These are phyloP conservation scores for Dothideomycetes sp. DNA, from an alignment of 2,329 filamentous ascomycete species.

Conservation along the genomic window DNA sequence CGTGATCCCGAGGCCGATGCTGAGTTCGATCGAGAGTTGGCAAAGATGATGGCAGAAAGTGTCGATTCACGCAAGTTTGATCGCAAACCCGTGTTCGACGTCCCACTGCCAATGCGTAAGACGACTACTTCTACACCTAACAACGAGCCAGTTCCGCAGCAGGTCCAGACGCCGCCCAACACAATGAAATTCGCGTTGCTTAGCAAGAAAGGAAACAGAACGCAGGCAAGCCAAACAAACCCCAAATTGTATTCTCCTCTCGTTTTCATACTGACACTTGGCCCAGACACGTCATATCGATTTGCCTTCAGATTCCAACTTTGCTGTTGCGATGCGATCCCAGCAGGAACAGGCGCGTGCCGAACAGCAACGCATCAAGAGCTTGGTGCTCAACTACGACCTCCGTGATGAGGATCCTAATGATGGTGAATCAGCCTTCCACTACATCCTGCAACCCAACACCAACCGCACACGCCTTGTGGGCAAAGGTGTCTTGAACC, in stretches of 20 bases:
- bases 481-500: conserved; percentile 26
- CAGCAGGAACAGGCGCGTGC: conserved; percentile 92
- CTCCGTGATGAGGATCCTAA: conserved; percentile 68
- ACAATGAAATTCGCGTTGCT: conserved; percentile 97
- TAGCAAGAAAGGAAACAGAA: conserved; percentile 91
- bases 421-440: conserved; percentile 53
- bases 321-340: conserved; percentile 90
- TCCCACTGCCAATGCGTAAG: conserved; percentile 81
- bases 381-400: conserved; percentile 91
- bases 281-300: conserved; percentile 79
- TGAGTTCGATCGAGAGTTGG: conserved; percentile 95
- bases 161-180: conserved; percentile 25
- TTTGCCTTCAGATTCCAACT: conserved; percentile 80
- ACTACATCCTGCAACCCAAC: conserved; percentile 37
- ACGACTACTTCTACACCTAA: conserved; percentile 26
- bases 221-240: conserved; percentile 55
- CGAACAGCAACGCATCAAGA: conserved; percentile 98
- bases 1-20: conserved; percentile 90
- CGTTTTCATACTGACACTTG: conserved; percentile 16
- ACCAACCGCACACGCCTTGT: conserved; percentile 39
- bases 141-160: conserved; percentile 34
- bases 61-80: conserved; percentile 93
- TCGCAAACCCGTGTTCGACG: conserved; percentile 86
- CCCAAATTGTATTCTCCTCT: not conserved
- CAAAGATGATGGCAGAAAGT: conserved; percentile 97